Evolutionary conservation across 2,329 filamentous ascomycete species (phyloP).

Genomic region (Fusarium gaditjirri): DNA sequence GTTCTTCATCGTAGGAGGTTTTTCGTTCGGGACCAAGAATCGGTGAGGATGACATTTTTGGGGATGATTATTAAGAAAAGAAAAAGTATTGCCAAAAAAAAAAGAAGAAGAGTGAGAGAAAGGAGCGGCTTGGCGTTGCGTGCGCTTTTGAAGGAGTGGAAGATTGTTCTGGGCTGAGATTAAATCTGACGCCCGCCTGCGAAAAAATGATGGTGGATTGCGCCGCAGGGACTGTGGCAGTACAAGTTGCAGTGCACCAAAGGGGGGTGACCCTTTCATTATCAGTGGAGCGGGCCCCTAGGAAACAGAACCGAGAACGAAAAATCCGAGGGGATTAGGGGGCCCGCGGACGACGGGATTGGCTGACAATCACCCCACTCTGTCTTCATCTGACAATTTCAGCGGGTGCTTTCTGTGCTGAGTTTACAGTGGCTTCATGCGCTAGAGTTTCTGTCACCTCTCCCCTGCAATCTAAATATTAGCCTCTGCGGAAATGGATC

Average conservation of each 20-base stretch:
- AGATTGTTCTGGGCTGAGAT: background rate
- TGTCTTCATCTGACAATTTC: background rate
- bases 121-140: background rate
- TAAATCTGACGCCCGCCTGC: constrained; percentile 4
- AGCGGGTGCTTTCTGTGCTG: background rate
- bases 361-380: constrained; percentile 4
- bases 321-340: constrained; percentile 14
- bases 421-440: background rate
- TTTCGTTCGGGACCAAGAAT: constrained; percentile 23
- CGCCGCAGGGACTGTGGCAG: background rate
- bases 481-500: background rate
- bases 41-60: constrained; percentile 19
- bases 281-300: background rate
- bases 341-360: constrained; percentile 4
- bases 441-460: background rate
- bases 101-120: background rate
- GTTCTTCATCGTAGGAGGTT: constrained; percentile 41
- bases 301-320: background rate
- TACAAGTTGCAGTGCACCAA: background rate
- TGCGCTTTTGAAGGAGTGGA: constrained; percentile 13
- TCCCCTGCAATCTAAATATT: constrained; percentile 12
- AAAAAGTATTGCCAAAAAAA: background rate
- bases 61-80: background rate
- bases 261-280: constrained; percentile 18
- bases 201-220: background rate